Evolutionary conservation across 2,329 filamentous ascomycete species (phyloP).

Genomic region (Tolypocladium endophyticum): DNA sequence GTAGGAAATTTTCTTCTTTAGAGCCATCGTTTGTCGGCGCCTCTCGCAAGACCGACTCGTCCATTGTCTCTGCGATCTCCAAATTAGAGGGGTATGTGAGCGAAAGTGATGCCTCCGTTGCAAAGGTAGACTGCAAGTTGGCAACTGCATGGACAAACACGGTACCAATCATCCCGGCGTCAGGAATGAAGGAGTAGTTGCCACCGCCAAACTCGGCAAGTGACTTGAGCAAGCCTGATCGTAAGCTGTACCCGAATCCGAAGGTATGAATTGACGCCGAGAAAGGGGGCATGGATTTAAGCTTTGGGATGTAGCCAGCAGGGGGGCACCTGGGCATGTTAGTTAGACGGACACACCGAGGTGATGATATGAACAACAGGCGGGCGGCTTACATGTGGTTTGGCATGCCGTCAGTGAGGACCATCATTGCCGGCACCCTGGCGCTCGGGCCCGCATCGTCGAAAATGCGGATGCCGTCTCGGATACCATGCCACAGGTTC

Average conservation of each 20-base stretch:
- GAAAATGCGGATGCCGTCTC: constrained; percentile 39
- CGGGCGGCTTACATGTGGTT: constrained; percentile 33
- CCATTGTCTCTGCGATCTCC: constrained; percentile 27
- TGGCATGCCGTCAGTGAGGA: constrained; percentile 44
- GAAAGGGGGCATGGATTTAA: constrained; percentile 29
- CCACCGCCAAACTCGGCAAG: constrained; percentile 47
- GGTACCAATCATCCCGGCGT: constrained; percentile 52
- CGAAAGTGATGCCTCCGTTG: constrained; percentile 32
- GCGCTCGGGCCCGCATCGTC: constrained; percentile 14
- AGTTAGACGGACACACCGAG: not conserved
- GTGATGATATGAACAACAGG: not conserved
- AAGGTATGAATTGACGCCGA: constrained; percentile 31
- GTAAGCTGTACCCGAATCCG: constrained; percentile 22
- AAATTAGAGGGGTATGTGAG: constrained; percentile 27
- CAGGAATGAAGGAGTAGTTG: constrained; percentile 51
- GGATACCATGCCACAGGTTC: constrained; percentile 49
- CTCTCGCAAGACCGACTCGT: constrained; percentile 25
- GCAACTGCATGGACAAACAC: constrained; percentile 53
- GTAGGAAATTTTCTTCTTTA: constrained; percentile 5
- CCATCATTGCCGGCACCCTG: constrained; percentile 38
- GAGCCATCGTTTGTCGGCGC: constrained; percentile 5
- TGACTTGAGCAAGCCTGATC: constrained; percentile 43
- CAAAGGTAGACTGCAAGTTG: constrained; percentile 49
- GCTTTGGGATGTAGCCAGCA: constrained; percentile 43
- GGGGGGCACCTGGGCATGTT: constrained; percentile 27